Evolutionary conservation across 768 basidiomycete genomes (phyloP).

Genomic region (Panaeolus cyanescens): DNA sequence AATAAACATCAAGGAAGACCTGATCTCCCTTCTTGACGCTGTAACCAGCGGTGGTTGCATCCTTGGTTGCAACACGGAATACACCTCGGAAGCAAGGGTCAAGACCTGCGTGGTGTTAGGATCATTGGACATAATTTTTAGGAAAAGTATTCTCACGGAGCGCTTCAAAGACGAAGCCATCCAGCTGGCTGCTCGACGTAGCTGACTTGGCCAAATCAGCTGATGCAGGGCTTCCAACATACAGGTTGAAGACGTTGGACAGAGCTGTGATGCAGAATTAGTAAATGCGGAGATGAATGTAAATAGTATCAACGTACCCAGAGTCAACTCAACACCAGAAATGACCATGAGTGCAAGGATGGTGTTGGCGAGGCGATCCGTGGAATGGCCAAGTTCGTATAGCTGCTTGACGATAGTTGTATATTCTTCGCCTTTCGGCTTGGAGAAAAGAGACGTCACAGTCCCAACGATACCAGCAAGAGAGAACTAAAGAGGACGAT

Average conservation of each 20-base stretch:
- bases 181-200: slow-evolving; percentile 39
- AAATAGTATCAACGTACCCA: slow-evolving; percentile 44
- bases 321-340: slow-evolving; percentile 65
- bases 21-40: slow-evolving; percentile 48
- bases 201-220: slow-evolving; percentile 32
- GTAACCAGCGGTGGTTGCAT: slow-evolving; percentile 43
- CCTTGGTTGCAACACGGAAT: slow-evolving; percentile 54
- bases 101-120: slow-evolving; percentile 47
- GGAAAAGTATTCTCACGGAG: too few relatives aligned
- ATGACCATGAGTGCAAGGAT: slow-evolving; percentile 73
- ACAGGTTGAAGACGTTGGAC: slow-evolving; percentile 66
- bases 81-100: slow-evolving; percentile 75
- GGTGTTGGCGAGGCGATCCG: slow-evolving; percentile 67
- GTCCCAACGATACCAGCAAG: slow-evolving; percentile 44
- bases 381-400: slow-evolving; percentile 53
- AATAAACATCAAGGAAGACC: slow-evolving; percentile 63
- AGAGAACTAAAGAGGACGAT: slow-evolving; percentile 36
- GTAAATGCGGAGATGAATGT: background rate
- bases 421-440: slow-evolving; percentile 46
- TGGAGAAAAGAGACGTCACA: slow-evolving; percentile 47
- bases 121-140: too few relatives aligned
- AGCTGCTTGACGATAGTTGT: slow-evolving; percentile 59
- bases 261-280: slow-evolving; percentile 41
- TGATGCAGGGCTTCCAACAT: slow-evolving; percentile 53
- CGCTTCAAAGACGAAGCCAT: slow-evolving; percentile 67